Evolutionary conservation across 441 rosid genomes (phyloP).

Genomic region (Geranium incanum): DNA sequence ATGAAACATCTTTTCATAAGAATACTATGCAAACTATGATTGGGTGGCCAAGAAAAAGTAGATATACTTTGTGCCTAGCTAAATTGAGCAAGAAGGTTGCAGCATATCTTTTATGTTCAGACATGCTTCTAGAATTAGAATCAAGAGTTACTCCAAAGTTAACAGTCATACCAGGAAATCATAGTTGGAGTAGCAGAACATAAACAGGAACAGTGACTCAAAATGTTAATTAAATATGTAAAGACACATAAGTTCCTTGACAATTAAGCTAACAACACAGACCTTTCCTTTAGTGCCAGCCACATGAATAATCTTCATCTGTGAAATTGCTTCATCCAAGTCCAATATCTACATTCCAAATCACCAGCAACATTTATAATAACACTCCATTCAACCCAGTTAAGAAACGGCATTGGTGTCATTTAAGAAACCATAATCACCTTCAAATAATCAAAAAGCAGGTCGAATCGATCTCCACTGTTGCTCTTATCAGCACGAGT

Average conservation of each 20-base stretch:
- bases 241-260: not conserved
- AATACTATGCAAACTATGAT: not conserved
- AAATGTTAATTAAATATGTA: not conserved
- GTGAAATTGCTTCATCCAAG: slow-evolving; percentile 60
- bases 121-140: not conserved
- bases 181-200: not conserved
- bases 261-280: slow-evolving; percentile 2
- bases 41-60: not conserved
- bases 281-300: slow-evolving; percentile 99
- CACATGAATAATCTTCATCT: slow-evolving; percentile 84
- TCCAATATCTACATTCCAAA: slow-evolving; percentile 50
- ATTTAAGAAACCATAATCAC: slow-evolving; percentile 21
- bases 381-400: not conserved
- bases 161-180: not conserved
- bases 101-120: not conserved
- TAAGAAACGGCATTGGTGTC: not conserved
- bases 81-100: not conserved
- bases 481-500: slow-evolving; percentile 82
- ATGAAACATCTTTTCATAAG: not conserved
- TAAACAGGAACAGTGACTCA: not conserved
- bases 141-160: not conserved
- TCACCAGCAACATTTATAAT: not conserved
- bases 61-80: not conserved
- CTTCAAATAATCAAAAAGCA: slow-evolving; percentile 76
- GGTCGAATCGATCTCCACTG: slow-evolving; percentile 69